Conservation (phyloP, 495 filamentous ascomycete species). For the Aspergillus panamensis region DNA sequence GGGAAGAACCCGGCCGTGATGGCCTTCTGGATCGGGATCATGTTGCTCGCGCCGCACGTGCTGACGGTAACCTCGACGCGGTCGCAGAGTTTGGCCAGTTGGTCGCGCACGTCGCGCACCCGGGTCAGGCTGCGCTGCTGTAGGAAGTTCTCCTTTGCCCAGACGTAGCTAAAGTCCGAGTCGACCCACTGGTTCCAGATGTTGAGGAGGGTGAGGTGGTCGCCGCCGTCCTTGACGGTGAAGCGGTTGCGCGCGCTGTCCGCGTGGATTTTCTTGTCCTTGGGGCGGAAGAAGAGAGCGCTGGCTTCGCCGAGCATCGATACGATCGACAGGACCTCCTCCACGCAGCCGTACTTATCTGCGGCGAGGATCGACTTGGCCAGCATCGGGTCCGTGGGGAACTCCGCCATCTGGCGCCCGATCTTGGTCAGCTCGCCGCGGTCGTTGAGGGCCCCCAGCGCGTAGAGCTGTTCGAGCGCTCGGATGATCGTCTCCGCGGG, state of each 20-base stretch:
- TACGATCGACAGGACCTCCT: constrained; percentile 92
- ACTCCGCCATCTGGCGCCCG: constrained; percentile 94
- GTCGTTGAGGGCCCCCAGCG: constrained; percentile 84
- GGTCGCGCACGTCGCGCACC: constrained; percentile 89
- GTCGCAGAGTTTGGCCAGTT: constrained; percentile 91
- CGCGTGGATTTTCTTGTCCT: constrained; percentile 95
- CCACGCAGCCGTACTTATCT: constrained; percentile 82
- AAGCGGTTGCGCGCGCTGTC: constrained; percentile 90
- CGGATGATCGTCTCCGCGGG: constrained; percentile 88
- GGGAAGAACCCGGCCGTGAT: constrained; percentile 92
- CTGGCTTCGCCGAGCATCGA: constrained; percentile 89
- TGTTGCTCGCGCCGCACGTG: constrained; percentile 65
- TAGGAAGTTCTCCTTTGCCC: constrained; percentile 91
- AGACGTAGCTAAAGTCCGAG: constrained; percentile 81
- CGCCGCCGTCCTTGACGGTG: constrained; percentile 88
- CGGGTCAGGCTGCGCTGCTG: constrained; percentile 83
- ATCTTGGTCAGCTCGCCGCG: constrained; percentile 87
- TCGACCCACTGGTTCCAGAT: constrained; percentile 98
- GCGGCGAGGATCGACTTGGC: constrained; percentile 90
- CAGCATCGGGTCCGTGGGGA: constrained; percentile 91
- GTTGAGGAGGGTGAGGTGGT: constrained; percentile 88
- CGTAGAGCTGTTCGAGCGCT: constrained; percentile 88
- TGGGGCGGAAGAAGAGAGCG: constrained; percentile 90
- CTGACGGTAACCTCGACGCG: constrained; percentile 77
- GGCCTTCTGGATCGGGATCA: constrained; percentile 77